Evolutionary conservation across 2,329 filamentous ascomycete genomes (phyloP), one percentile per base, ranked within the genome.

Genomic region (Aspergillus sp.): DNA sequence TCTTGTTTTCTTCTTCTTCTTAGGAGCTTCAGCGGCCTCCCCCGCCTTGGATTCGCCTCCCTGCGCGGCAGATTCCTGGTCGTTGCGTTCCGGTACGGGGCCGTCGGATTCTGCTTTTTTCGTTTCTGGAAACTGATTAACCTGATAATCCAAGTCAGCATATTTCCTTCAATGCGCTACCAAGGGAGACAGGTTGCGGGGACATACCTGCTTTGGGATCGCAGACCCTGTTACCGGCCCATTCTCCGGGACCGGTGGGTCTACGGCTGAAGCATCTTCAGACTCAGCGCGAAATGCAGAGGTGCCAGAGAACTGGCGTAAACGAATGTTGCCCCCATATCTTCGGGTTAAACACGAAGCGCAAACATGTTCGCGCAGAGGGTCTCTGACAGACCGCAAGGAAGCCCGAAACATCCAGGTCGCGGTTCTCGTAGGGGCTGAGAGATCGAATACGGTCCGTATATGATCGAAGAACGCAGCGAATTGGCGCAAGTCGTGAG

Each of bases 321-420:
- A 42, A 39, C 51, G 56, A 46, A 47, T 42, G 41, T 52, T 57
- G 52, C 53, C 54, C 48, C 48, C 50, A 45, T 54, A 48, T 45
- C 57, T 51, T 47, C 49, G 55, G n/a, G 56, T 52, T 52, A 63
- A 46, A 54, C 65, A 68, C 45, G 62, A 63, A 34, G 60, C 48
- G 52, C 64, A 69, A 49, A 66, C 57, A 64, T 68, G 58, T 40
- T 57, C 53, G 52, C 62, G 57, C 28, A 57, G 35, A 50, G 64
- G 62, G 55, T 61, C 61, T 62, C 59, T 55, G 48, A 60, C 56
- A 61, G 64, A 64, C 59, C 64, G 60, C 47, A 67, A 48, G 38
- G 64, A 65, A 45, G 56, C 54, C 49, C 62, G 63, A 53, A 69
- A 62, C 67, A 71, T 71, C 47, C 62, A 57, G 56, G 42, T 50